Evolutionary conservation across 2,329 filamentous ascomycete genomes (phyloP).

Genomic region (Dactylellina leptospora): DNA sequence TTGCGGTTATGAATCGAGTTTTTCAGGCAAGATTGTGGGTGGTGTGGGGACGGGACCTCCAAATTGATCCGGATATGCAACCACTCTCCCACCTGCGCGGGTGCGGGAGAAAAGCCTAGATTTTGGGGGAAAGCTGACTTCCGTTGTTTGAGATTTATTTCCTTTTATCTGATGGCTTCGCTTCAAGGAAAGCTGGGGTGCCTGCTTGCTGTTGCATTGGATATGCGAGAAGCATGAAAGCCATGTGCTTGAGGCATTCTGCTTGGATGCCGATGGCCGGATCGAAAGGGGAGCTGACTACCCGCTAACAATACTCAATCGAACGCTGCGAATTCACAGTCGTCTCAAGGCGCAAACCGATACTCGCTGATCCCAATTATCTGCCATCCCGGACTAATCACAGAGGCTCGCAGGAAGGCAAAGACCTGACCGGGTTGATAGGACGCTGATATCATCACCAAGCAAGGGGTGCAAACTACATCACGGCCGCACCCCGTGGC

Average conservation of each 20-base stretch:
- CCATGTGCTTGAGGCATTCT: background rate
- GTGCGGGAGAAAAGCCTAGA: slow-evolving; percentile 54
- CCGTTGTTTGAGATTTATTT: slow-evolving; percentile 37
- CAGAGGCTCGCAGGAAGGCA: too few relatives aligned
- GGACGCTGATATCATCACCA: slow-evolving; percentile 22
- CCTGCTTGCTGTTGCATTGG: background rate
- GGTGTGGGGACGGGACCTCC: slow-evolving; percentile 47
- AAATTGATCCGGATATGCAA: slow-evolving; percentile 52
- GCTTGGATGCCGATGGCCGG: slow-evolving; percentile 10
- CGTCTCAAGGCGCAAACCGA: too few relatives aligned
- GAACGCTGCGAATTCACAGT: too few relatives aligned
- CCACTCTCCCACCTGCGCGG: slow-evolving; percentile 50
- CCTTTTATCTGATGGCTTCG: slow-evolving; percentile 27
- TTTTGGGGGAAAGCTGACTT: slow-evolving; percentile 38
- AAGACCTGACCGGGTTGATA: too few relatives aligned
- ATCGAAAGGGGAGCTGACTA: slow-evolving; percentile 13
- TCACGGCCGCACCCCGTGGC: too few relatives aligned
- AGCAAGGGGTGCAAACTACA: slow-evolving; percentile 18
- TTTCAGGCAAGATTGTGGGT: background rate
- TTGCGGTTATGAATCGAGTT: background rate
- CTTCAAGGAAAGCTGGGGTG: background rate
- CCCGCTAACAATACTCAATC: too few relatives aligned
- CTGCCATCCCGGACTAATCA: too few relatives aligned
- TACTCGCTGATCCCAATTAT: too few relatives aligned
- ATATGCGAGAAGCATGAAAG: slow-evolving; percentile 13